These are phyloP conservation scores for Noccaea bulbosa DNA, from an alignment of 345 rosid species.

Conservation along the genomic window DNA sequence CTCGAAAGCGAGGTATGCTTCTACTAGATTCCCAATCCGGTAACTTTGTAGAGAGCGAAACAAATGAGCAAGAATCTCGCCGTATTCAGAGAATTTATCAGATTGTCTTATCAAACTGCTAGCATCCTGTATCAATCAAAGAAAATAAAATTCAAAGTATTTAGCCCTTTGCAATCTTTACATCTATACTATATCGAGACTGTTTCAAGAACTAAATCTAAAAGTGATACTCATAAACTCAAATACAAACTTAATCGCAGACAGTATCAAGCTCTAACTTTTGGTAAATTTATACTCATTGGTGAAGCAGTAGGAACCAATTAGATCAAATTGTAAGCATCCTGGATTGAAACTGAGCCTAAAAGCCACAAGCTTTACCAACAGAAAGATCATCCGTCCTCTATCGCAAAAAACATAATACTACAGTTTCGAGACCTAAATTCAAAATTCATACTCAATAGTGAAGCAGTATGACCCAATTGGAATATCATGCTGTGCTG, in stretches of 20 bases:
- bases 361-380: conserved; percentile 23
- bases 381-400: neutral
- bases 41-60: conserved; percentile 85
- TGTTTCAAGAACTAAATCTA: conserved; percentile 10
- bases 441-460: neutral
- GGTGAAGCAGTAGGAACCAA: neutral
- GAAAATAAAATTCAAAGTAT: neutral
- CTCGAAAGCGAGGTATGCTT: conserved; percentile 76
- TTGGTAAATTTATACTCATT: neutral
- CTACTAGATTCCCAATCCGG: conserved; percentile 67
- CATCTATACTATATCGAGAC: neutral
- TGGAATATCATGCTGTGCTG: neutral
- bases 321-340: conserved; percentile 16
- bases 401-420: too few relatives aligned
- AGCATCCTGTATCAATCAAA: conserved; percentile 58
- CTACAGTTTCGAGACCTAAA: too few relatives aligned
- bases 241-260: neutral
- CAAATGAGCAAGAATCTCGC: conserved; percentile 64
- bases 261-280: neutral
- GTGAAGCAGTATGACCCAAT: neutral
- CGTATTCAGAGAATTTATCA: conserved; percentile 68
- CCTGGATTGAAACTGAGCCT: conserved; percentile 15
- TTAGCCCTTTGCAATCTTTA: too few relatives aligned
- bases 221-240: conserved; percentile 19
- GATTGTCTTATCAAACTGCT: conserved; percentile 78